Base-by-base conservation (phyloP, 495 filamentous ascomycete species). In the Hypoxylon fuscum region DNA sequence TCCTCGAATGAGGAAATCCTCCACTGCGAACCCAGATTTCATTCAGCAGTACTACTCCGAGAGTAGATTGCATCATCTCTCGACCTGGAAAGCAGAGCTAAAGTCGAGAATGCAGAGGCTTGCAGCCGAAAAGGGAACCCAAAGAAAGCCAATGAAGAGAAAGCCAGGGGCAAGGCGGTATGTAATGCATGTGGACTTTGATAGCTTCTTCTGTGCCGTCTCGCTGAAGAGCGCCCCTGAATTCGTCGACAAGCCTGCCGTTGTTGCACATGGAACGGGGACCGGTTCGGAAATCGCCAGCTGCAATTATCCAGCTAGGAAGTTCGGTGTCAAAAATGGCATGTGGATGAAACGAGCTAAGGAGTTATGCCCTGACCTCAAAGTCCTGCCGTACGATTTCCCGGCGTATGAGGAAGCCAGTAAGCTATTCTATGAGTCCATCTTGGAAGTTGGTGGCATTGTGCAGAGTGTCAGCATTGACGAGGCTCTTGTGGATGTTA, bases 281-380 rank as follows among this genome's bases (percentile, higher is more conserved):
- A 84, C 86, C 34, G 91, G 92, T 15, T 96, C 93, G 1, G 95
- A 98, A 69, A 97, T 98, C 62, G 95, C 95, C 6, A 96, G 93
- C 54, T 98, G 95, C 74, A 98, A 97, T 72, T 98, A 98, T 71
- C 85, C 87, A 17, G 95, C 96, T 2, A 86, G 95, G 18, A 81
- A 84, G 17, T 93, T 85, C 64, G 95, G 93, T 0, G 80, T 98
- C 47, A 96, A 91, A 70, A 98, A 98, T 60, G 95, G 96, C 7
- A 97, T 97, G 96, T 98, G 95, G 95, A 96, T 98, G 93, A 93
- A 93, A 68, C 79, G 83, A 23, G 95, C 96, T 2, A 79, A 88
- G 61, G 86, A 93, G 58, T 76, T 92, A 10, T 98, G 93, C 73
- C 89, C 93, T 0, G 85, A 92, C 15, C 81, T 98, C 23, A 90